Conservation (phyloP, 2,329 filamentous ascomycete species). For the Keithomyces neogunnii region DNA sequence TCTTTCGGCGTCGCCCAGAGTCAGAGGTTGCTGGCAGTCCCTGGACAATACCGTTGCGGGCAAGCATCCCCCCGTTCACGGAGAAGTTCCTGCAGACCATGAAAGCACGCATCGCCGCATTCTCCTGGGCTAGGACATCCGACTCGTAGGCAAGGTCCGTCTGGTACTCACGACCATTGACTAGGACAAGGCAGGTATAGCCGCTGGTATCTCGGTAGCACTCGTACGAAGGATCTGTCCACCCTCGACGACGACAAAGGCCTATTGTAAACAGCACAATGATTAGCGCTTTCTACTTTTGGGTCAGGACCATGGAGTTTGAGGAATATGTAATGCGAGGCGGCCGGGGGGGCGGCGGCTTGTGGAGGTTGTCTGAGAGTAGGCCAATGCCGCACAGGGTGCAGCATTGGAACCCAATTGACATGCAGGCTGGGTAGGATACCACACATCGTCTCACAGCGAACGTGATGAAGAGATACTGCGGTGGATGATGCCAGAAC, state of each 20-base stretch:
- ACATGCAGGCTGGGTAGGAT: constrained; percentile 5
- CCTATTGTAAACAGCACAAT: constrained; percentile 41
- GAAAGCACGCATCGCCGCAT: constrained; percentile 90
- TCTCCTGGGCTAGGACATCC: constrained; percentile 78
- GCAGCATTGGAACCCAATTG: constrained; percentile 28
- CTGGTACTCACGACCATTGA: constrained; percentile 95
- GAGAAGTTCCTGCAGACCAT: constrained; percentile 98
- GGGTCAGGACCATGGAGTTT: not conserved
- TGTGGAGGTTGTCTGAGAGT: not conserved
- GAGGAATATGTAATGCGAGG: not conserved
- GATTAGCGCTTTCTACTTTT: not conserved
- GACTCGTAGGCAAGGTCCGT: constrained; percentile 80
- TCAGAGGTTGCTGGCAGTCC: constrained; percentile 48
- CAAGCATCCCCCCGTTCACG: constrained; percentile 87
- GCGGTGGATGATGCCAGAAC: not conserved
- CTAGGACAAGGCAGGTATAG: constrained; percentile 82
- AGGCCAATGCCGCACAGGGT: constrained; percentile 14
- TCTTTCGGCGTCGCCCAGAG: constrained; percentile 40
- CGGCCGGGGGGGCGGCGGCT: not conserved
- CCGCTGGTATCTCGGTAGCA: constrained; percentile 65
- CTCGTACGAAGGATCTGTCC: constrained; percentile 86
- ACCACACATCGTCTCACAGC: not conserved
- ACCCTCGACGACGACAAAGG: constrained; percentile 88
- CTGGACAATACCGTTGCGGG: constrained; percentile 60
- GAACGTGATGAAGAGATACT: not conserved